Evolutionary conservation across 805 yeast species (phyloP).

Genomic region (Candida quercuum): DNA sequence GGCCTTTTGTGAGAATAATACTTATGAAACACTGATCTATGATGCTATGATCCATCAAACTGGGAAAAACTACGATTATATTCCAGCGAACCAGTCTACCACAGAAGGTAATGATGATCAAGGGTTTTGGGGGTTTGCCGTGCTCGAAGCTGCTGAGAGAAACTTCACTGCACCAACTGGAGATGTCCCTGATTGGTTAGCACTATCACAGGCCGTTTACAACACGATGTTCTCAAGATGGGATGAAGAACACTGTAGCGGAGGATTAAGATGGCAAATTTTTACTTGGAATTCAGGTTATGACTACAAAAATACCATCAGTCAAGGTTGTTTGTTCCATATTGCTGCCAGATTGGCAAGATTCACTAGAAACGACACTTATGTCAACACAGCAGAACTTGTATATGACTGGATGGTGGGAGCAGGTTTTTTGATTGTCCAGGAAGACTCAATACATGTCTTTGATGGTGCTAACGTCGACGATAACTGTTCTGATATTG

Average conservation of each 20-base stretch:
- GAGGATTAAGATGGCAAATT: conserved; percentile 71
- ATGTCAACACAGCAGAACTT: conserved; percentile 47
- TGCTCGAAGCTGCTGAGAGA: conserved; percentile 57
- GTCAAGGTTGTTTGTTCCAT: conserved; percentile 59
- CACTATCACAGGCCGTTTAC: conserved; percentile 55
- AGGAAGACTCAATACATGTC: conserved; percentile 30
- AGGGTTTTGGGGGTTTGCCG: conserved; percentile 66
- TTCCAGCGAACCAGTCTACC: conserved; percentile 55
- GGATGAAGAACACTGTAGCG: conserved; percentile 52
- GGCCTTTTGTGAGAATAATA: conserved; percentile 62
- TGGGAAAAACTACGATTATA: conserved; percentile 47
- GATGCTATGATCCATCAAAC: conserved; percentile 44
- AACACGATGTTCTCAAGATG: conserved; percentile 60
- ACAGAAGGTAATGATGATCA: conserved; percentile 74
- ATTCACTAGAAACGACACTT: conserved; percentile 49
- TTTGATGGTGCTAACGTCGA: conserved; percentile 57
- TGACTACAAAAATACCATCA: conserved; percentile 57
- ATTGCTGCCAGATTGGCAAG: conserved; percentile 61
- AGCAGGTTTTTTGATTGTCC: conserved; percentile 37
- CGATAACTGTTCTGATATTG: conserved; percentile 42
- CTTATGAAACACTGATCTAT: conserved; percentile 51
- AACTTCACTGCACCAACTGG: conserved; percentile 46
- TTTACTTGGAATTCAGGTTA: conserved; percentile 68
- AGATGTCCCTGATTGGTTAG: conserved; percentile 46
- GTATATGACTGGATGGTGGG: conserved; percentile 58